Evolutionary conservation across 257 asterid species (phyloP).

Genomic region (Catharanthus roseus): DNA sequence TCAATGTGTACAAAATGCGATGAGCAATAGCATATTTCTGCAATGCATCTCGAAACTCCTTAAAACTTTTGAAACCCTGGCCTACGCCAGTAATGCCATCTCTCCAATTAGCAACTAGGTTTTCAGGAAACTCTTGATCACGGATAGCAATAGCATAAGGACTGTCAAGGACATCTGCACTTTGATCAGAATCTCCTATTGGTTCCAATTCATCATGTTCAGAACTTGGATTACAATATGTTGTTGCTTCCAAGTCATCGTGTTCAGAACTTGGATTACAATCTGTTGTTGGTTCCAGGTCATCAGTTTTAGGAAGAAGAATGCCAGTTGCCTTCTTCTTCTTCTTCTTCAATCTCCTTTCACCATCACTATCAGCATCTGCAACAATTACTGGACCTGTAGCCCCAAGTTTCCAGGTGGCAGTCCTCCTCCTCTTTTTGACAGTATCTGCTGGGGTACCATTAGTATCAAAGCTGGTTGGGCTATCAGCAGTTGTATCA

Average conservation of each 20-base stretch:
- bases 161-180: constrained; percentile 36
- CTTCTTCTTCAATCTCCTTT: constrained; percentile 34
- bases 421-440: constrained; percentile 80
- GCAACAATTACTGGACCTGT: constrained; percentile 47
- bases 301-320: constrained; percentile 27
- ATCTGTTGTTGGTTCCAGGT: constrained; percentile 33
- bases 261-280: constrained; percentile 29
- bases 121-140: constrained; percentile 71
- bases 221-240: constrained; percentile 31
- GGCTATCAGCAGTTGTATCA: constrained; percentile 33
- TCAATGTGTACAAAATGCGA: constrained; percentile 65
- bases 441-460: constrained; percentile 90
- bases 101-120: constrained; percentile 66
- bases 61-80: constrained; percentile 74
- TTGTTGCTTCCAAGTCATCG: constrained; percentile 32
- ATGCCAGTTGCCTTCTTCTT: too few species aligned
- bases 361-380: constrained; percentile 39
- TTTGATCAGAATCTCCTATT: constrained; percentile 31
- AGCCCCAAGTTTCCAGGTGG: constrained; percentile 55
- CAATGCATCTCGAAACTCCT: constrained; percentile 73
- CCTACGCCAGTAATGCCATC: constrained; percentile 72
- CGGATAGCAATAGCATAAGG: constrained; percentile 29
- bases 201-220: constrained; percentile 32
- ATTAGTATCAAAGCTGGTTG: constrained; percentile 31
- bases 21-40: constrained; percentile 83